These are phyloP conservation scores for Panicum hallii DNA, from an alignment of 202 grass and related monocot genomes.

Conservation along the genomic window DNA sequence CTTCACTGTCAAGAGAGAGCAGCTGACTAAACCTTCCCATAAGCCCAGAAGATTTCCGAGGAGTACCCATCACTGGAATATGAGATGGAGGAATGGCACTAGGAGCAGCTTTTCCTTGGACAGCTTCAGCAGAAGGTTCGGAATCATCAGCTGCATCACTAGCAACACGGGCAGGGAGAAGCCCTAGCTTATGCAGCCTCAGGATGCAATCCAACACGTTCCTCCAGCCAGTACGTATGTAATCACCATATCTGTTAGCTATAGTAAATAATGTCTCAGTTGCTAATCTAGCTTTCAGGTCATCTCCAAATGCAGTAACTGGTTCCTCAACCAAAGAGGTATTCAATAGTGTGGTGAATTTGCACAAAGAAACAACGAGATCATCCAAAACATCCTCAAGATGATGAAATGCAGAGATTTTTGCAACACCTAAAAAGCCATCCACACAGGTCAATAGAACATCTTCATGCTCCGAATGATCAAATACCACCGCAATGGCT, in stretches of 20 bases:
- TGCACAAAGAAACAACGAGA: constrained; percentile 96
- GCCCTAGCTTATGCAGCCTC: constrained; percentile 96
- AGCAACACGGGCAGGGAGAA: constrained; percentile 94
- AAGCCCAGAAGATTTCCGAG: constrained; percentile 93
- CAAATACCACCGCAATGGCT: constrained; percentile 97
- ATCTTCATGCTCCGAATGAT: constrained; percentile 95
- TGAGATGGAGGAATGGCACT: constrained; percentile 82
- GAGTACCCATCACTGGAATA: constrained; percentile 85
- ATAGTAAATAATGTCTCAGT: constrained; percentile 96
- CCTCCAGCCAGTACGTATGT: constrained; percentile 96
- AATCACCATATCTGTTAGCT: constrained; percentile 94
- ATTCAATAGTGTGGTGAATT: constrained; percentile 98
- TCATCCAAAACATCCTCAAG: constrained; percentile 99
- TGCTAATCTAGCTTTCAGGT: constrained; percentile 91
- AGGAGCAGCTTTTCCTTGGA: constrained; percentile 80
- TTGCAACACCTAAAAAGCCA: constrained; percentile 92
- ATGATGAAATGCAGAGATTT: constrained; percentile 99
- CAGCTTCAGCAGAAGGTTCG: constrained; percentile 75
- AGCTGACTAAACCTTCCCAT: constrained; percentile 99
- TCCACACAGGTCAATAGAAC: constrained; percentile 81
- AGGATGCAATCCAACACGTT: constrained; percentile 99
- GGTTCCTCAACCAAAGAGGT: constrained; percentile 96
- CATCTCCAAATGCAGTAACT: constrained; percentile 98
- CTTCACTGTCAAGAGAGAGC: constrained; percentile 95
- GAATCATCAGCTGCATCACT: constrained; percentile 95